These are phyloP conservation scores for Monosporascus sp. DNA, from an alignment of 2,329 filamentous ascomycete species.

Conservation along the genomic window DNA sequence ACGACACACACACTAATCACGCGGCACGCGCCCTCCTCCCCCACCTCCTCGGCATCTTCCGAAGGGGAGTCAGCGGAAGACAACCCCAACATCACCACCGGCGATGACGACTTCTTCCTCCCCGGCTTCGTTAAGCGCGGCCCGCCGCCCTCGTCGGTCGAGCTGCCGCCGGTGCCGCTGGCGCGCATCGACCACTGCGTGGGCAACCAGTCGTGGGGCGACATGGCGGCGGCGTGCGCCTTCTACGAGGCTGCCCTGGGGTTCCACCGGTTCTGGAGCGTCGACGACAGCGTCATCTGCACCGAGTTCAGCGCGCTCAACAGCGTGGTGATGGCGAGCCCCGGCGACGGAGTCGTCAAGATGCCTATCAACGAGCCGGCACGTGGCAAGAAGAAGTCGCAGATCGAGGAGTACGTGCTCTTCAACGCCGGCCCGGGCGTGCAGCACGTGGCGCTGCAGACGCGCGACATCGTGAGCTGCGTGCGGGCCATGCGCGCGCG, in stretches of 20 bases:
- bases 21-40: constrained; percentile 62
- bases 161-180: constrained; percentile 61
- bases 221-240: constrained; percentile 64
- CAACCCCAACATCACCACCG: neutral
- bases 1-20: constrained; percentile 90
- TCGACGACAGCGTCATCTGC: constrained; percentile 88
- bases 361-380: constrained; percentile 99
- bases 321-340: constrained; percentile 84
- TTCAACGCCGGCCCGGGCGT: constrained; percentile 89
- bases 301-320: constrained; percentile 87
- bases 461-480: constrained; percentile 69
- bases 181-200: constrained; percentile 91
- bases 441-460: constrained; percentile 88
- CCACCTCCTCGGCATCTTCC: constrained; percentile 12
- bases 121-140: constrained; percentile 68
- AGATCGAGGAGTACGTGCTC: constrained; percentile 90
- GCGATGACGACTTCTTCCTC: constrained; percentile 50
- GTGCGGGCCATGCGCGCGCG: constrained; percentile 77
- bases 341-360: constrained; percentile 74
- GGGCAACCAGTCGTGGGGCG: constrained; percentile 92
- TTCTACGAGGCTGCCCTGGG: constrained; percentile 85
- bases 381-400: constrained; percentile 79
- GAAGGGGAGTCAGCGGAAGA: neutral
- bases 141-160: constrained; percentile 29
- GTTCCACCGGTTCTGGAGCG: constrained; percentile 97